A percentile compares a stretch with the other conserved stretches of the same genome.
These are phyloP conservation scores for Candida sp. DNA, from an alignment of 1,139 yeast species.

Conservation along the genomic window DNA sequence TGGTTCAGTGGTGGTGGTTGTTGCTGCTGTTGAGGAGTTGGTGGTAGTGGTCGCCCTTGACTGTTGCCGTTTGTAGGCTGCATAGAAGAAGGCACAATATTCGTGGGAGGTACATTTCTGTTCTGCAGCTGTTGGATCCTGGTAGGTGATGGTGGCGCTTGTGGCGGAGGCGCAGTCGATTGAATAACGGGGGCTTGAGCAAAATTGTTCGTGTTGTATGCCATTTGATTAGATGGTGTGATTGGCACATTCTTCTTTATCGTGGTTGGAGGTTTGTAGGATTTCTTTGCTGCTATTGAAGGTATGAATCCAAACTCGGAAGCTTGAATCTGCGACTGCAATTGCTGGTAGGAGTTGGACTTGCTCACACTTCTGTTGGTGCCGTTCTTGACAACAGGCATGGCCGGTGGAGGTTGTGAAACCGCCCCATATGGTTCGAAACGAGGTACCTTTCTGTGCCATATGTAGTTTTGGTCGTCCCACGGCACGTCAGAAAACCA, in stretches of 20 bases:
- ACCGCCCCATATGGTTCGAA: conserved; percentile 57
- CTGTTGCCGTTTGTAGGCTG: conserved; percentile 6
- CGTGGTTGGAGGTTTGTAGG: conserved; percentile 39
- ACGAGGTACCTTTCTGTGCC: conserved; percentile 52
- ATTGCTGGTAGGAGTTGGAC: conserved; percentile 43
- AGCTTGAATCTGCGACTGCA: conserved; percentile 44
- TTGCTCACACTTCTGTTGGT: conserved; percentile 43
- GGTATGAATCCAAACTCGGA: conserved; percentile 41
- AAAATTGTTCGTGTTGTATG: background rate
- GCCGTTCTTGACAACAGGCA: conserved; percentile 43
- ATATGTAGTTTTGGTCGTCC: conserved; percentile 45
- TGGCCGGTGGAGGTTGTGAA: conserved; percentile 27
- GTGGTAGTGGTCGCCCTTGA: conserved; percentile 4
- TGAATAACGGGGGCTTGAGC: conserved; percentile 3
- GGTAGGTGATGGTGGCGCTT: conserved; percentile 4
- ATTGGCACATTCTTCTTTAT: conserved; percentile 22
- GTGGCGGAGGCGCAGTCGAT: conserved; percentile 7
- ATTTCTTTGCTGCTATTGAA: conserved; percentile 27
- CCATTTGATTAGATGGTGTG: background rate
- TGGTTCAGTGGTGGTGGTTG: conserved; percentile 12
- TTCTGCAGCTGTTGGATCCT: conserved; percentile 6
- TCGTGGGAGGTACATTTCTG: conserved; percentile 2
- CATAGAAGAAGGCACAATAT: conserved; percentile 4
- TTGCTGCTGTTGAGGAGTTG: conserved; percentile 6
- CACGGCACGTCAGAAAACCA: conserved; percentile 49